phyloP scores from a whole-genome alignment of 2,329 filamentous ascomycete species.

The Aspergillus fumigatus region DNA sequence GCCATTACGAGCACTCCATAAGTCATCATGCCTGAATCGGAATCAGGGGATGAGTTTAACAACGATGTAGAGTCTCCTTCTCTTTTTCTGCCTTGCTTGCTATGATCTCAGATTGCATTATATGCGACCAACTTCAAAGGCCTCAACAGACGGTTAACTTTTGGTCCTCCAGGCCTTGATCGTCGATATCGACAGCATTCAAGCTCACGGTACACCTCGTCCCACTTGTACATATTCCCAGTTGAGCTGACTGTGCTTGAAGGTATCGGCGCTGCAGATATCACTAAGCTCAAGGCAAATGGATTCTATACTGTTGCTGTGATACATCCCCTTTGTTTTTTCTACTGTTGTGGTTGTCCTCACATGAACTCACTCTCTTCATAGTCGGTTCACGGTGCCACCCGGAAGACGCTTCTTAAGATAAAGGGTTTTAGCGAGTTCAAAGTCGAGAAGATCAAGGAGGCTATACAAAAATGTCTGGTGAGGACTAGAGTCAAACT shows the following conservation, averaged over 20 bases:
- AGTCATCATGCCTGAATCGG: slow-evolving; percentile 48
- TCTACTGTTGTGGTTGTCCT: not conserved
- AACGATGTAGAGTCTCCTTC: slow-evolving; percentile 41
- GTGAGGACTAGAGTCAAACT: slow-evolving; percentile 30
- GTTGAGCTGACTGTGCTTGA: not conserved
- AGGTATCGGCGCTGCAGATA: slow-evolving; percentile 62
- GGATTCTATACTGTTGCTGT: slow-evolving; percentile 62
- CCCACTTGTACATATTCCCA: not conserved
- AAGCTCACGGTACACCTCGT: slow-evolving; percentile 52
- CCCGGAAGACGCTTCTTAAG: slow-evolving; percentile 56
- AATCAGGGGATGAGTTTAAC: slow-evolving; percentile 48
- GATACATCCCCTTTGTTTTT: slow-evolving; percentile 19
- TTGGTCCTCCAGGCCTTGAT: slow-evolving; percentile 48
- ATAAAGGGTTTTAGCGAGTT: slow-evolving; percentile 68
- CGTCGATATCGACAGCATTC: slow-evolving; percentile 62
- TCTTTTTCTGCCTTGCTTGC: not conserved
- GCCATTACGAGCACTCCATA: not conserved
- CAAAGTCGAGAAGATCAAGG: slow-evolving; percentile 68
- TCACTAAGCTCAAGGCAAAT: slow-evolving; percentile 59
- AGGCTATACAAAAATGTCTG: slow-evolving; percentile 59
- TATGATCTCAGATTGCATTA: not conserved
- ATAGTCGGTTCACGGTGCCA: slow-evolving; percentile 57
- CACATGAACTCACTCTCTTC: not conserved
- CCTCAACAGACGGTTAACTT: not conserved
- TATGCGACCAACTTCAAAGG: not conserved